Conservation (phyloP, 1,284 basidiomycete genomes). For the Ceratobasidium sp. region DNA sequence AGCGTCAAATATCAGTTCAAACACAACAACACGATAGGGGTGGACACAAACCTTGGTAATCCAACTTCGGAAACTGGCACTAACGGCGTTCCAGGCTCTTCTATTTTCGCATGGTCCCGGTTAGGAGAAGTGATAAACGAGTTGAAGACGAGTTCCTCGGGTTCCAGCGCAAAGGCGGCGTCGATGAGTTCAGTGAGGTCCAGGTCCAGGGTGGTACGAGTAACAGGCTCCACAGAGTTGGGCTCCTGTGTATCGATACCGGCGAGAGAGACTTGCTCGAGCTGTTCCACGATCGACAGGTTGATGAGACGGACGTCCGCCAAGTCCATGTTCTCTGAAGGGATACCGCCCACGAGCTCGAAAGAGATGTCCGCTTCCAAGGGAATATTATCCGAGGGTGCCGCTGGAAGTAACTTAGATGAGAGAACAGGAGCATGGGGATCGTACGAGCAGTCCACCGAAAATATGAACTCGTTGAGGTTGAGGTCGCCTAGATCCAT, state of each 20-base stretch:
- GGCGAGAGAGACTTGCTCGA: background rate
- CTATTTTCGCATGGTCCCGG: too few species aligned
- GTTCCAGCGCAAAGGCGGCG: too few species aligned
- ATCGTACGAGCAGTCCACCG: background rate
- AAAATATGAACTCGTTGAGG: background rate
- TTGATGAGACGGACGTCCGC: background rate
- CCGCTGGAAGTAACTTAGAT: background rate
- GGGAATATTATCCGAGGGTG: too few species aligned
- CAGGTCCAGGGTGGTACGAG: background rate
- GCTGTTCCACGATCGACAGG: background rate
- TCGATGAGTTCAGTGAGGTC: background rate
- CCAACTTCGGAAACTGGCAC: too few species aligned
- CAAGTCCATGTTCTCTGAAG: background rate
- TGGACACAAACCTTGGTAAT: too few species aligned
- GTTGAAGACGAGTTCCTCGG: too few species aligned
- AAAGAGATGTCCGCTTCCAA: background rate
- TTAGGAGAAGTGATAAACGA: too few species aligned
- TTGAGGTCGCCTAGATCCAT: background rate
- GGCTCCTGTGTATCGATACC: background rate
- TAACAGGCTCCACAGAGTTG: background rate
- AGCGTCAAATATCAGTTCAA: too few species aligned
- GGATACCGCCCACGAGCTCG: background rate
- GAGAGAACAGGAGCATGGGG: background rate
- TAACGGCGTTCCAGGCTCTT: too few species aligned
- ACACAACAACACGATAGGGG: too few species aligned